Evolutionary conservation across 139 green algal genomes (phyloP), one percentile per base, ranked within the genome.

Genomic region (Picochlorum sp.): DNA sequence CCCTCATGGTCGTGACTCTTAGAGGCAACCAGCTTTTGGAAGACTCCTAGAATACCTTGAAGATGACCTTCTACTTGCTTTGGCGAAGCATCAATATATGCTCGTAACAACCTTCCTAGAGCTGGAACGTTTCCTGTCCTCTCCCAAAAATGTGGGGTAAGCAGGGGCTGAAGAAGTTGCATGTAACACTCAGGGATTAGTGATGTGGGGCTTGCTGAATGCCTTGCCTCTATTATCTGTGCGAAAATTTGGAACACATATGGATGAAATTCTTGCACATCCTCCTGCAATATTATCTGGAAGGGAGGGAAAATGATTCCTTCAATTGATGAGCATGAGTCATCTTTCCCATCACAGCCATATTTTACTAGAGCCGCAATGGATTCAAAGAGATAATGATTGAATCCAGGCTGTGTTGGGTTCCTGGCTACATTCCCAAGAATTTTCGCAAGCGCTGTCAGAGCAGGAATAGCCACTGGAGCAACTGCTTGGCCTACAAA

Each of bases 321-420:
- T 85, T 97, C 87, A 62, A 85, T 83, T 14, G 59, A 54, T 4
- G 65, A 52, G 33, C 94, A 64, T 5, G 33, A 49, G 2, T 24
- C 33, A 10, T 58, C 30, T 25, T 47, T 50, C 30, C 29, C 64
- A 59, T 54, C 74, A 40, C 32, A 64, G 4, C 57, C 64, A 29
- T 56, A 63, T 50, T 63, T 63, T 30, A 98, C 83, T 26, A 98
- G 75, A 2, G 86, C 89, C 1, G 93, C 89, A 10, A 98, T 78
- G 2, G 70, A 68, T 71, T 99, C 93, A 62, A 99, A 99, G 25
- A 98, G 74, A 68, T 91, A 98, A 77, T 99, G 93, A 72, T 92
- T 95, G 88, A 98, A 99, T 30, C 75, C 85, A 3, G 93, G 89
- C 47, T 94, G 84, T 22, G 68, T 84, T 29, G 93, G 93, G 74